Evolutionary conservation across 2,329 filamentous ascomycete species (phyloP).

Genomic region (Epichloe coenophiala): DNA sequence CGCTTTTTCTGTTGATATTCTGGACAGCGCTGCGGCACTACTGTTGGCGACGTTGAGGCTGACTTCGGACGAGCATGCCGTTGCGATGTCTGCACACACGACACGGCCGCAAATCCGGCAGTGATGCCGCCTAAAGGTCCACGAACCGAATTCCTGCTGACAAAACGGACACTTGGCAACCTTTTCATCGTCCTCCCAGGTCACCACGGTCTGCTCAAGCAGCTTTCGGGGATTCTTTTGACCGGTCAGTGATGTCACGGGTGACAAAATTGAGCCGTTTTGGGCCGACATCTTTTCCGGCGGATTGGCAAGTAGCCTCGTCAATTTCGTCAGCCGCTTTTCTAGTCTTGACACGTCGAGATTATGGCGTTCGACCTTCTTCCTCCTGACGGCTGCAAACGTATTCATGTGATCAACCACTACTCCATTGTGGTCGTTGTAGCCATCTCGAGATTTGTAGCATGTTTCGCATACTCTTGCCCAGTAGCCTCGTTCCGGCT

Average conservation of each 20-base stretch:
- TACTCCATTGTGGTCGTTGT: constrained; percentile 73
- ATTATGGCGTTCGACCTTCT: constrained; percentile 69
- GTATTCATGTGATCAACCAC: constrained; percentile 57
- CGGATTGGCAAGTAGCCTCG: constrained; percentile 64
- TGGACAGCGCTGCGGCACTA: constrained; percentile 12
- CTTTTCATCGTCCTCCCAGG: constrained; percentile 82
- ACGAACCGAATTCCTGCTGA: constrained; percentile 86
- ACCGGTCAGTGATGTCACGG: constrained; percentile 47
- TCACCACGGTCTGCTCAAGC: constrained; percentile 83
- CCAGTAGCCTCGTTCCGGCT: constrained; percentile 84
- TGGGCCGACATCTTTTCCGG: constrained; percentile 47
- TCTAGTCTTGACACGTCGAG: constrained; percentile 83
- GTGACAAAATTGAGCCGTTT: constrained; percentile 42
- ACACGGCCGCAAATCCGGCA: constrained; percentile 88
- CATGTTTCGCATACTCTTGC: constrained; percentile 97
- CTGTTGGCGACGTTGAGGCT: constrained; percentile 61
- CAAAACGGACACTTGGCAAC: constrained; percentile 84
- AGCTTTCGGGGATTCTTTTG: constrained; percentile 65
- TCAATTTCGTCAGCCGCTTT: constrained; percentile 82
- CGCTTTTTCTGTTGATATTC: constrained; percentile 28
- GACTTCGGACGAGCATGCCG: constrained; percentile 73
- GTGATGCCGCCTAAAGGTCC: constrained; percentile 87
- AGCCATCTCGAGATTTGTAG: constrained; percentile 90
- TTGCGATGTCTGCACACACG: constrained; percentile 78
- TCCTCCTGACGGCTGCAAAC: constrained; percentile 60